phyloP scores from a whole-genome alignment of 257 asterid genomes.

The Solanum piurae region DNA sequence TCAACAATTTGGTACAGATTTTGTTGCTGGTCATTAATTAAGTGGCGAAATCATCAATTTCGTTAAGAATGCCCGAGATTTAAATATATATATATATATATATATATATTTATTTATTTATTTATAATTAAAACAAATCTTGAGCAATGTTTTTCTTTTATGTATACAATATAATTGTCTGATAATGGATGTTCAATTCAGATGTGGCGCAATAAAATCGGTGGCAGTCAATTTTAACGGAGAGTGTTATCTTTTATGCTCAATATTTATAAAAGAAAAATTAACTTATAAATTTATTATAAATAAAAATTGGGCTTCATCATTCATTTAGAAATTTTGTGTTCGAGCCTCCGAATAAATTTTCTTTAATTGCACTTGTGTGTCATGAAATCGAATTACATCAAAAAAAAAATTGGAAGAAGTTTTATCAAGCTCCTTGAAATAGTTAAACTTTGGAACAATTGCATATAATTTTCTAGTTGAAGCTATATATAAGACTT shows the following conservation, averaged over 20 bases:
- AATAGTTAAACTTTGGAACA: too few relatives aligned
- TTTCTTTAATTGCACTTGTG: too few relatives aligned
- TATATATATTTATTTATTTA: too few relatives aligned
- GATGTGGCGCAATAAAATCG: rapidly evolving
- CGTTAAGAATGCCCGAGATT: not conserved
- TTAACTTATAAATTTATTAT: not conserved
- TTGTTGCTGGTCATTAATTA: not conserved
- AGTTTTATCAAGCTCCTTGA: too few relatives aligned
- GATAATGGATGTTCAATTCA: not conserved
- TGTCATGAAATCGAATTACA: too few relatives aligned
- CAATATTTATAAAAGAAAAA: too few relatives aligned
- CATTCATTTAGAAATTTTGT: not conserved
- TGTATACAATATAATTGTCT: not conserved
- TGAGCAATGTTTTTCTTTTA: not conserved
- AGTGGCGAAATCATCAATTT: not conserved
- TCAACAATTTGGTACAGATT: not conserved
- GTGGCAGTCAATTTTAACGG: not conserved
- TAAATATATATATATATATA: not conserved
- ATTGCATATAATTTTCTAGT: too few relatives aligned
- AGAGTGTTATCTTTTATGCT: not conserved
- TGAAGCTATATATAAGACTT: too few relatives aligned
- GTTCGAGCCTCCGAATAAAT: not conserved
- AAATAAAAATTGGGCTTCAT: too few relatives aligned
- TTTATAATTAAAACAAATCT: not conserved
- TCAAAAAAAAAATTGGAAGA: too few relatives aligned